Evolutionary conservation across 2,329 filamentous ascomycete genomes (phyloP), one percentile per base, ranked within the genome.

Genomic region (Pseudonectria foliicola): DNA sequence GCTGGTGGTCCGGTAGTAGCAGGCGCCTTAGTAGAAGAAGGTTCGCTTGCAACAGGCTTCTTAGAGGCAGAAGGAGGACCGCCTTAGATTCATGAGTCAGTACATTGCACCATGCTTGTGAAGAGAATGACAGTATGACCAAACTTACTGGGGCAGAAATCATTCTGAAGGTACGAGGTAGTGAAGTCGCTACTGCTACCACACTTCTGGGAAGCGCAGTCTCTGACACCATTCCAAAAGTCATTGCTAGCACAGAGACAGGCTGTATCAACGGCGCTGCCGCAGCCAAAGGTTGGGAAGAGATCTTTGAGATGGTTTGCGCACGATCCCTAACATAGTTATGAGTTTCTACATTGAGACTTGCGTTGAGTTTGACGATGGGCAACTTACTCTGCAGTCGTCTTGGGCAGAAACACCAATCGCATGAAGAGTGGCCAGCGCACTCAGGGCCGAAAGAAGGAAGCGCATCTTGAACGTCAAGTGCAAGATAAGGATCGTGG

Each of bases 161-260:
- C 39, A 13, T 31, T 32, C 10, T 37, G 33, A 8, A 59, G 34
- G 15, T 34, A 42, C 10, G 34, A 36, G 10, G 35, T 34, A 23
- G 55, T 42, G 24, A 50, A 48, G 15, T 41, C 42, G 10, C 40
- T 32, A 10, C 40, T 45, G 27, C 48, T 52, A 27, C 41, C 48
- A 39, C 55, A 59, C 8, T 34, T 29, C 10, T 50, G 48, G 29
- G 46, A 50, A 24, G 63, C 57, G 38, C 67, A 70, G 31, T 68
- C 64, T 14, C 53, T 48, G 30, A 69, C 55, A n/a, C 61, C 62
- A 35, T 48, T 48, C 18, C 48, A 30, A 34, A 64, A 64, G 13
- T 48, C 48, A 1, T 50, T 34, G 10, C 59, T 58, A 18, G 40
- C 46, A 43, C 68, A 71, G 12, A 71, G 54, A 40, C 68, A 71